Evolutionary conservation across 305 asterid genomes (phyloP).

Genomic region (Monarda citriodora): DNA sequence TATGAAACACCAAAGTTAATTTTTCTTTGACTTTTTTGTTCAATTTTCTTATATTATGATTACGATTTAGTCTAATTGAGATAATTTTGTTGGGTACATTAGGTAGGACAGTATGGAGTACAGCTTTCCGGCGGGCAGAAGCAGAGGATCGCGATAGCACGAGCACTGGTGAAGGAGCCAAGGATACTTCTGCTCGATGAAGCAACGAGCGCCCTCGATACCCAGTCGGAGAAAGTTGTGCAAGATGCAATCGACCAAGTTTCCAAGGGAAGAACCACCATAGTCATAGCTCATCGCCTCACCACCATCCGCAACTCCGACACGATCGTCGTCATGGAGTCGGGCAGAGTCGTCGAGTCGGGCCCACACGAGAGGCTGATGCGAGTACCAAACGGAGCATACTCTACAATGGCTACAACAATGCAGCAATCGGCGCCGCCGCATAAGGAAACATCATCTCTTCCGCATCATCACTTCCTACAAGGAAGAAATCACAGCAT

Average conservation of each 20-base stretch:
- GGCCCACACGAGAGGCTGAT: conserved; percentile 72
- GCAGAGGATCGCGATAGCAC: conserved; percentile 80
- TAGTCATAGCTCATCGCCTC: conserved; percentile 73
- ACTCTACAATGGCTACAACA: conserved; percentile 52
- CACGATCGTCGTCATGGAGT: conserved; percentile 51
- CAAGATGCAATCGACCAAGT: conserved; percentile 72
- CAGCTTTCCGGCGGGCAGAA: conserved; percentile 87
- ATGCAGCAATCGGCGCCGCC: conserved; percentile 42
- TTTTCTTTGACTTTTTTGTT: no score
- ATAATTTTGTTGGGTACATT: conserved; percentile 12
- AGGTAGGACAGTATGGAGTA: conserved; percentile 83
- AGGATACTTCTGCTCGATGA: conserved; percentile 76
- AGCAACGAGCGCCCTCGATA: conserved; percentile 85
- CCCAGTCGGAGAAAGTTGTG: conserved; percentile 72
- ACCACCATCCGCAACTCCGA: conserved; percentile 54
- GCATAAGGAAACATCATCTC: conserved; percentile 12
- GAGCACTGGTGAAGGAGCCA: conserved; percentile 71
- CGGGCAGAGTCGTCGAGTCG: conserved; percentile 63
- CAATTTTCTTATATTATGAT: no score
- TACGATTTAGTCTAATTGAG: no score
- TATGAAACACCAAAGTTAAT: no score
- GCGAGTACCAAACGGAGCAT: conserved; percentile 32
- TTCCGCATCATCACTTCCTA: not conserved
- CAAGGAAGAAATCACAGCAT: conserved; percentile 11
- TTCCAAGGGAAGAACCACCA: conserved; percentile 66